Evolutionary conservation across 140 eudicot species (phyloP).

Genomic region (Erigeron philadelphicus): DNA sequence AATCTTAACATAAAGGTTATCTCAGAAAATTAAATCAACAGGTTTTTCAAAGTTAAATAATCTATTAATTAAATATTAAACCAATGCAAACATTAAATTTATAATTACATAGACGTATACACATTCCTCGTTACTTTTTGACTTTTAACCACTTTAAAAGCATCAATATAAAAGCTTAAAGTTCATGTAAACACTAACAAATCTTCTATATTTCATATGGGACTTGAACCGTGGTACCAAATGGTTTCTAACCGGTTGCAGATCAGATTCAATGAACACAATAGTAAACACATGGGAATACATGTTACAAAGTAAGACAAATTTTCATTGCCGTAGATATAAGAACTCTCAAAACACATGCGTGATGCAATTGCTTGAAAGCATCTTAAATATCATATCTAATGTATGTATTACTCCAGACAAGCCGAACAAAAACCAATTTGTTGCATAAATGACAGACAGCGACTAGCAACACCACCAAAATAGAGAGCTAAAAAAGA

Average conservation of each 20-base stretch:
- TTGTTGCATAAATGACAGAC: slow-evolving; percentile 17
- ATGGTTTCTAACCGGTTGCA: not conserved
- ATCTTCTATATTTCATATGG: not conserved
- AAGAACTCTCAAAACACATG: not conserved
- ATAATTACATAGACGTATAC: too few species aligned
- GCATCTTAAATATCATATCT: slow-evolving; percentile 1
- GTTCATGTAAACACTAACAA: too few species aligned
- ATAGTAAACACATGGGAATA: not conserved
- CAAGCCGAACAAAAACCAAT: slow-evolving; percentile 14
- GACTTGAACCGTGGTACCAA: not conserved
- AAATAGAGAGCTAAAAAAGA: slow-evolving; percentile 2
- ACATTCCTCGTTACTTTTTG: too few species aligned
- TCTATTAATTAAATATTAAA: too few species aligned
- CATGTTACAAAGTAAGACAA: not conserved
- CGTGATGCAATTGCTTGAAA: not conserved
- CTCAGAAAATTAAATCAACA: too few species aligned
- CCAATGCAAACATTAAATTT: too few species aligned
- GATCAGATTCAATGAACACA: not conserved
- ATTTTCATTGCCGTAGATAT: not conserved
- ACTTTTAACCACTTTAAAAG: too few species aligned
- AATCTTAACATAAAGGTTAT: too few species aligned
- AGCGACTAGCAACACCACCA: slow-evolving; percentile 9
- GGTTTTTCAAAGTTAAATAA: too few species aligned
- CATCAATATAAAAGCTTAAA: too few species aligned
- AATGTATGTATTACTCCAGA: not conserved